A percentile compares a stretch with the other conserved stretches of the same genome.
Conservation (phyloP, 371 early-diverging fungal species). For the Syncephalastrum sp. region DNA sequence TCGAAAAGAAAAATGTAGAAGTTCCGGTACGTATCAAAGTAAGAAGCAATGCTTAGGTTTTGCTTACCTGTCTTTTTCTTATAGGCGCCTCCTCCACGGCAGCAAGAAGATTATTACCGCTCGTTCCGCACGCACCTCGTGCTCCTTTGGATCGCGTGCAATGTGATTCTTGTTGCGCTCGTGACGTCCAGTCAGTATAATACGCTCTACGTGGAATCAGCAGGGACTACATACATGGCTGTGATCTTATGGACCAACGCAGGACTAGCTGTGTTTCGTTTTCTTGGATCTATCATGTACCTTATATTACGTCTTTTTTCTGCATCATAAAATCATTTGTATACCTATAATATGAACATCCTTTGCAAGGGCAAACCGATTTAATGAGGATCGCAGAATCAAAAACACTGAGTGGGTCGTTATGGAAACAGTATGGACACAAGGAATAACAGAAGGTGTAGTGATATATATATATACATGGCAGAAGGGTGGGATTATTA, state of each 20-base stretch:
- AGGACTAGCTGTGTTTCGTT: conserved; percentile 75
- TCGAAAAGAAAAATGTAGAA: conserved; percentile 29
- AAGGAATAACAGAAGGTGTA: too few species aligned
- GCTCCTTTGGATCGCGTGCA: conserved; percentile 85
- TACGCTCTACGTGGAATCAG: conserved; percentile 25
- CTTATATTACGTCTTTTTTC: conserved; percentile 51
- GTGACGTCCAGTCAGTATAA: conserved; percentile 44
- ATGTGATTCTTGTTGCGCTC: conserved; percentile 70
- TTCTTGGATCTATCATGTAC: conserved; percentile 76
- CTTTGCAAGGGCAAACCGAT: neutral
- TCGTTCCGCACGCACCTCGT: conserved; percentile 81
- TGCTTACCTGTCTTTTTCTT: neutral
- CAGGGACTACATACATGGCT: conserved; percentile 70
- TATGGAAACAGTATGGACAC: too few species aligned
- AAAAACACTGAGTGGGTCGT: too few species aligned
- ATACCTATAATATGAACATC: neutral
- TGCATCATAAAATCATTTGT: conserved; percentile 7
- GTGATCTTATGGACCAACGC: conserved; percentile 89
- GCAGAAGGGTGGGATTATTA: too few species aligned
- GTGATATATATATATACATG: too few species aligned
- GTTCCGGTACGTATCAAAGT: conserved; percentile 25
- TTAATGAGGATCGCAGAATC: neutral
- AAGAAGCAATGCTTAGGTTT: neutral
- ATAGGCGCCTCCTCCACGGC: conserved; percentile 56
- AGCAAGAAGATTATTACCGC: conserved; percentile 81